Evolutionary conservation across 2,329 filamentous ascomycete species (phyloP).

Genomic region (Colletotrichum spinosum): DNA sequence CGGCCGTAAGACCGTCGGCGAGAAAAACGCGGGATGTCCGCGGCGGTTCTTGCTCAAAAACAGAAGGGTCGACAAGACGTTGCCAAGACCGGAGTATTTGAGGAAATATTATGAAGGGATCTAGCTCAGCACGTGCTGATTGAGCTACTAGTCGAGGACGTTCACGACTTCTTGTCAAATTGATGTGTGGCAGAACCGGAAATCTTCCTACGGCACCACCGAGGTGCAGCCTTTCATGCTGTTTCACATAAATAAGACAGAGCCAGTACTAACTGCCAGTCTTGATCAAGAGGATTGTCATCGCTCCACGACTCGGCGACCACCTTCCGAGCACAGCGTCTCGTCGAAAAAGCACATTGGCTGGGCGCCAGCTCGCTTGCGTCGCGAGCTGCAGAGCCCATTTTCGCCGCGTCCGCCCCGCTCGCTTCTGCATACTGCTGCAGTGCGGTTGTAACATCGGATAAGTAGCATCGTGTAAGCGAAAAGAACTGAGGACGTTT

Average conservation of each 20-base stretch:
- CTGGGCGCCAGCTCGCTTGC: neutral
- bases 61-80: constrained; percentile 11
- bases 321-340: no score
- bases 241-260: no score
- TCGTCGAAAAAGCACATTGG: neutral
- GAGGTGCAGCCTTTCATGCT: no score
- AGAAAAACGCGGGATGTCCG: neutral
- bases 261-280: no score
- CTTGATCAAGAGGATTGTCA: no score
- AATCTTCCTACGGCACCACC: no score
- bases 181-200: no score
- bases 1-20: neutral
- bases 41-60: neutral
- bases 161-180: no score
- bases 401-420: neutral
- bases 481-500: neutral
- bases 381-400: neutral
- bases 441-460: neutral
- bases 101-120: neutral
- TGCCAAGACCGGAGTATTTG: neutral
- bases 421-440: neutral
- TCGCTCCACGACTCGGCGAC: no score
- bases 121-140: neutral
- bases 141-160: neutral
- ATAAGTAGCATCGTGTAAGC: neutral